Evolutionary conservation across 352 stramenopile species (phyloP).

Genomic region (Pythium pyrilobum): DNA sequence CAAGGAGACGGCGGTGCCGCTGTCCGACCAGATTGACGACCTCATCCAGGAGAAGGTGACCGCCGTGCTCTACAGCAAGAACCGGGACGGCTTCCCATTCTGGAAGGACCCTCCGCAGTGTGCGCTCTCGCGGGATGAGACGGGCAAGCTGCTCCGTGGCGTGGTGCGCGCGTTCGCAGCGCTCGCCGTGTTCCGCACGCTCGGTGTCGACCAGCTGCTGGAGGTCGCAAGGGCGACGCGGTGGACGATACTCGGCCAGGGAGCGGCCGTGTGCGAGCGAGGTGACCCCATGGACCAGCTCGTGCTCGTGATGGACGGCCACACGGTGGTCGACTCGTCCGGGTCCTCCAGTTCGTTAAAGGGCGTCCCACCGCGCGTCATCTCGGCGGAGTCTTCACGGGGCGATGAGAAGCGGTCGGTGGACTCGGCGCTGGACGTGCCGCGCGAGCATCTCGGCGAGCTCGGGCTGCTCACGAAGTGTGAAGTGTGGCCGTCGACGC

Average conservation of each 20-base stretch:
- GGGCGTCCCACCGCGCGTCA: background rate
- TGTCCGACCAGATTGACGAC: constrained; percentile 23
- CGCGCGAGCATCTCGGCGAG: constrained; percentile 29
- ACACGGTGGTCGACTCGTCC: background rate
- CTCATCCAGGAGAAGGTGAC: constrained; percentile 53
- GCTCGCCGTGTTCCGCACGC: constrained; percentile 23
- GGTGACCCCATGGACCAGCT: constrained; percentile 32
- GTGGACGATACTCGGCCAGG: constrained; percentile 27
- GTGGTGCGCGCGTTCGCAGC: constrained; percentile 27
- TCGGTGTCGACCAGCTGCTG: constrained; percentile 51
- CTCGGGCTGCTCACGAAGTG: constrained; percentile 39
- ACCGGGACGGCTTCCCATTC: constrained; percentile 49
- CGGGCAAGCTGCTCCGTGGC: constrained; percentile 30
- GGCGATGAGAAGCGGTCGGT: constrained; percentile 1
- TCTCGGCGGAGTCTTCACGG: background rate
- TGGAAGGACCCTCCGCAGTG: constrained; percentile 41
- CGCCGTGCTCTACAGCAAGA: constrained; percentile 47
- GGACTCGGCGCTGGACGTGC: background rate
- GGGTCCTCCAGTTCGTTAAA: too few relatives aligned
- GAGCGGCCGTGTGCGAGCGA: constrained; percentile 18
- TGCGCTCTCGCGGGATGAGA: constrained; percentile 41
- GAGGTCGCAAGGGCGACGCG: constrained; percentile 35
- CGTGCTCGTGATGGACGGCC: constrained; percentile 42
- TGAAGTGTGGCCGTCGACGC: constrained; percentile 33
- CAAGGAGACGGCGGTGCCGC: too few relatives aligned